Percentiles rank a stretch among this genome's conserved stretches.
Evolutionary conservation across 176 grass and related monocot species (phyloP).

Genomic region (Hsuehochloa calcarea): DNA sequence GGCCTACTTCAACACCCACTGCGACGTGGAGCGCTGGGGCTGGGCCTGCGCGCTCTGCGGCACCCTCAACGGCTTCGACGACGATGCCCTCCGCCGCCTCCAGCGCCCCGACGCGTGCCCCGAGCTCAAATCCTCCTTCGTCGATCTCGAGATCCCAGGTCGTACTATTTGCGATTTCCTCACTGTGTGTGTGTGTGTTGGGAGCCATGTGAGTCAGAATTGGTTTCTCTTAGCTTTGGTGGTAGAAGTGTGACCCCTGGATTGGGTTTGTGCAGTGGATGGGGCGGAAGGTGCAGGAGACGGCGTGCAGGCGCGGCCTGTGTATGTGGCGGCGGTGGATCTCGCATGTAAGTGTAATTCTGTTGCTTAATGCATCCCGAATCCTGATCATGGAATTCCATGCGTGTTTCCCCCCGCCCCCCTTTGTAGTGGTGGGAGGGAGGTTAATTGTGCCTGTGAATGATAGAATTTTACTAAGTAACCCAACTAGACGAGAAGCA

Average conservation of each 20-base stretch:
- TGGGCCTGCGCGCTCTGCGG: constrained; percentile 87
- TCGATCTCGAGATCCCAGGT: constrained; percentile 87
- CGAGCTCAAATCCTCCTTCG: constrained; percentile 71
- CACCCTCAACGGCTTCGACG: constrained; percentile 65
- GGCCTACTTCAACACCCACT: constrained; percentile 67
- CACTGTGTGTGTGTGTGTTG: not conserved
- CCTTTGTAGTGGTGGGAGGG: not conserved
- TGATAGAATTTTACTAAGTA: not conserved
- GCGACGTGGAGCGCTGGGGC: constrained; percentile 83
- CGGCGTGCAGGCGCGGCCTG: constrained; percentile 58
- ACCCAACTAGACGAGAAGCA: not conserved
- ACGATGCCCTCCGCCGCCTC: constrained; percentile 56
- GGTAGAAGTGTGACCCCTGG: constrained; percentile 2
- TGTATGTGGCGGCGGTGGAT: constrained; percentile 95
- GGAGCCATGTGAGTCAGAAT: not conserved
- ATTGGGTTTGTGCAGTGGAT: constrained; percentile 52
- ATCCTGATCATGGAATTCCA: constrained; percentile 7
- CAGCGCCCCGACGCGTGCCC: constrained; percentile 51
- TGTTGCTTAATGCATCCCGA: not conserved
- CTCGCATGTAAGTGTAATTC: constrained; percentile 64
- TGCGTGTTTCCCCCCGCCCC: not conserved
- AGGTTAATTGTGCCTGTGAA: constrained; percentile 9
- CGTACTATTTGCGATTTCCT: not conserved
- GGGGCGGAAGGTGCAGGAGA: constrained; percentile 44
- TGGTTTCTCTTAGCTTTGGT: constrained; percentile 10